These are phyloP conservation scores for Parietaria judaica DNA, from an alignment of 306 rosid genomes.

Conservation along the genomic window DNA sequence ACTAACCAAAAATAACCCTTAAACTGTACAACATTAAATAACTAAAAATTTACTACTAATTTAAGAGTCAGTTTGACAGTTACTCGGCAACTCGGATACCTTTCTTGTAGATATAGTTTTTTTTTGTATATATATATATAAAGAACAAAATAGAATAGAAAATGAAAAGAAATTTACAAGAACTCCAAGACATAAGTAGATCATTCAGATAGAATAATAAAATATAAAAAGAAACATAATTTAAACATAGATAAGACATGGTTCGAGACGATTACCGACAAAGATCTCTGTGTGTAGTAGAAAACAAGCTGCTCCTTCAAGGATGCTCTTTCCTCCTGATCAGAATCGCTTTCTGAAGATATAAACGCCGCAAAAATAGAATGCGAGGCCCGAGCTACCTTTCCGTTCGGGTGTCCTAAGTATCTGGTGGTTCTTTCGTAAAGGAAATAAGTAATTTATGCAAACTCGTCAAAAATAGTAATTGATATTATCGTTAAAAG, in stretches of 20 bases:
- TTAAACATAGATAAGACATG: background rate
- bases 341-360: slow-evolving; percentile 57
- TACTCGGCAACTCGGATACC: too few species aligned
- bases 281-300: slow-evolving; percentile 69
- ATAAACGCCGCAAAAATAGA: slow-evolving; percentile 60
- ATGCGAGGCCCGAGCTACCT: slow-evolving; percentile 80
- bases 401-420: slow-evolving; percentile 75
- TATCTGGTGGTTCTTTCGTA: slow-evolving; percentile 51
- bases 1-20: too few species aligned
- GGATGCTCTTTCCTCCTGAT: slow-evolving; percentile 34
- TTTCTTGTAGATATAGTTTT: too few species aligned
- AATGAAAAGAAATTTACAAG: background rate
- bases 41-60: too few species aligned
- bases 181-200: too few species aligned
- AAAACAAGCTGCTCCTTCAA: slow-evolving; percentile 87
- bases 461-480: background rate
- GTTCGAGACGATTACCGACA: slow-evolving; percentile 37
- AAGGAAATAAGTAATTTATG: slow-evolving; percentile 22
- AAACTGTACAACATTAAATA: too few species aligned
- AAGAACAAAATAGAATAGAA: background rate
- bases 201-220: background rate
- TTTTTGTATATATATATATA: too few species aligned
- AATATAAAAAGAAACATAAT: background rate
- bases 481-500: slow-evolving; percentile 16
- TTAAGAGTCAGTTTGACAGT: too few species aligned